Evolutionary conservation across 2,329 filamentous ascomycete genomes (phyloP).

Genomic region (Scopulariopsis brevicaulis): DNA sequence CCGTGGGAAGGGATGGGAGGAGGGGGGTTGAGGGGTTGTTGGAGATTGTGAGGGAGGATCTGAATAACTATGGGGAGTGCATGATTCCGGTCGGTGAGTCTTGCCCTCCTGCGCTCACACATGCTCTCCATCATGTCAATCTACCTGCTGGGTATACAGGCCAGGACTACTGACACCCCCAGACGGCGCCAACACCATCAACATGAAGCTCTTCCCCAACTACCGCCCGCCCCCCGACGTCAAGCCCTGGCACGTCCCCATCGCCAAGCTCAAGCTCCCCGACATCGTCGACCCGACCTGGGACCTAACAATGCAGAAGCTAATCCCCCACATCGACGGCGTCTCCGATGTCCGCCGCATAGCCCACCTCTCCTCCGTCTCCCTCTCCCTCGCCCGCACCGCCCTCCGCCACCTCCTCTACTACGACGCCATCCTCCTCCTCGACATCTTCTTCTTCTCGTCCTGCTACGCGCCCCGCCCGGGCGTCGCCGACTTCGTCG

Average conservation of each 20-base stretch:
- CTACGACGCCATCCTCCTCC: slow-evolving; percentile 79
- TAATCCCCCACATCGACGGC: slow-evolving; percentile 81
- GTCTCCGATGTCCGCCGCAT: slow-evolving; percentile 84
- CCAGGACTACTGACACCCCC: neutral
- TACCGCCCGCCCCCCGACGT: slow-evolving; percentile 67
- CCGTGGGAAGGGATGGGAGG: slow-evolving; percentile 5
- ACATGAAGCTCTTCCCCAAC: slow-evolving; percentile 89
- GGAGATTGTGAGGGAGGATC: slow-evolving; percentile 69
- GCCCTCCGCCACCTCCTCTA: slow-evolving; percentile 84
- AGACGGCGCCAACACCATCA: slow-evolving; percentile 91
- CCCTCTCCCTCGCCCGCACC: slow-evolving; percentile 73
- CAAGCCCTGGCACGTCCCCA: slow-evolving; percentile 81
- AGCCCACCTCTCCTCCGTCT: slow-evolving; percentile 73
- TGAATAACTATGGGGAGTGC: slow-evolving; percentile 96
- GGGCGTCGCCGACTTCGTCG: slow-evolving; percentile 68
- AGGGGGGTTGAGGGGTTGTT: slow-evolving; percentile 74
- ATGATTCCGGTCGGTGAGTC: slow-evolving; percentile 85
- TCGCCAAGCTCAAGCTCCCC: slow-evolving; percentile 55
- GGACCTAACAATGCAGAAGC: slow-evolving; percentile 67
- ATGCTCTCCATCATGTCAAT: neutral
- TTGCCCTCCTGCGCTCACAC: neutral
- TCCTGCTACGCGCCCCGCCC: slow-evolving; percentile 78
- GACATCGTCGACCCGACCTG: slow-evolving; percentile 56
- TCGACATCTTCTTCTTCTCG: slow-evolving; percentile 92
- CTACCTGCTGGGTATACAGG: neutral